Evolutionary conservation across 176 grass and related monocot species (phyloP), one percentile per base, ranked within the genome.

Genomic region (Cenchrus americanus): DNA sequence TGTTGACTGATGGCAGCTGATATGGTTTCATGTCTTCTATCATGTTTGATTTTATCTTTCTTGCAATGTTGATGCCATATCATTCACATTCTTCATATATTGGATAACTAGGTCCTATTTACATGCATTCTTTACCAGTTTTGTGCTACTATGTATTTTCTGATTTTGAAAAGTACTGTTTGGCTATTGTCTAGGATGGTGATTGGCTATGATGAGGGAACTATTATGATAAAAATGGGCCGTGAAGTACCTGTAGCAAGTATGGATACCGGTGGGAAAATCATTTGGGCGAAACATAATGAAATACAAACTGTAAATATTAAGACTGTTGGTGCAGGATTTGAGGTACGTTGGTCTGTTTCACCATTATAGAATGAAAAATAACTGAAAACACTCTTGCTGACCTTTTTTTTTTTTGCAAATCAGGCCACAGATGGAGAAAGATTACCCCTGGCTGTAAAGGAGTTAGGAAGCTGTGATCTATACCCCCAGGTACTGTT

Each of bases 281-380:
- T 99, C 40, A 96, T 99, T 87, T 99, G 96, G 96, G 96, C 96
- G 23, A 99, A 99, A 52, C 96, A 99, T 73, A 99, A 99, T 32
- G 93, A 99, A 85, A 90, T 99, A 80, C 96, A 99, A 66, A 99
- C 96, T 15, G 93, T 99, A 62, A 99, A 99, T 84, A 99, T 96
- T 68, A 99, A 99, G 85, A 82, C 86, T 64, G 91, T 99, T 13
- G 91, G 96, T 86, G 86, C 93, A 77, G 88, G 89, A 49, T 92
- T 90, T 75, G 96, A 96, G 93, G 96, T 94, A 67, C 81, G 79
- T 86, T 64, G n/a, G n/a, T 17, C 57, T 71, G 48, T 65, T 87
- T 40, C 18, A 23, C 72, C 18, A 23, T 79, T 50, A 41, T 7
- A 62, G 68, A 79, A 43, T 61, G 8, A 74, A 53, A 76, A 53